A percentile compares a stretch with the other conserved stretches of the same genome.
Conservation (phyloP, 1,284 basidiomycete genomes). For the Ceratobasidium papillatum region DNA sequence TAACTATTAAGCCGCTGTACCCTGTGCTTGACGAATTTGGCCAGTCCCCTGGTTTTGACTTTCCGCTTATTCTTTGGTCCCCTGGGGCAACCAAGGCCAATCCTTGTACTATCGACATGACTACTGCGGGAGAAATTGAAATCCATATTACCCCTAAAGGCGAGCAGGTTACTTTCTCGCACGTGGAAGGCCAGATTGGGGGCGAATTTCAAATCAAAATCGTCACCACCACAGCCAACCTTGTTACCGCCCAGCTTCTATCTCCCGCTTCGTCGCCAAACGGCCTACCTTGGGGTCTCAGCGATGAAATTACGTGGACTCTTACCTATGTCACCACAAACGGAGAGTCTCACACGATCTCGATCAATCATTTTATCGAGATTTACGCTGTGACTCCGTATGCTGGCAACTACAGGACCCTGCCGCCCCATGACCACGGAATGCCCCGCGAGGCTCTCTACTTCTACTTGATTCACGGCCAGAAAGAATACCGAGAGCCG, state of each 20-base stretch:
- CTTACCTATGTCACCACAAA: not conserved
- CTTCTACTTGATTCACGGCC: not conserved
- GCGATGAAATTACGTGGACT: not conserved
- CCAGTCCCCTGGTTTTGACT: not conserved
- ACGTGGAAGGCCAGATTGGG: not conserved
- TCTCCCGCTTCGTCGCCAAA: not conserved
- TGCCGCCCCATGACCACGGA: not conserved
- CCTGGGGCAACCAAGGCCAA: not conserved
- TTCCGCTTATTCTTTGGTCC: not conserved
- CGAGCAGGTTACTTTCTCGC: not conserved
- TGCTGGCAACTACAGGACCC: not conserved
- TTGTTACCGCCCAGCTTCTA: not conserved
- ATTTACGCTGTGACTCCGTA: not conserved
- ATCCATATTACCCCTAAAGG: not conserved
- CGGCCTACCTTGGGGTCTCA: not conserved
- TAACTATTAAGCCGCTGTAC: not conserved
- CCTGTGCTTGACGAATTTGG: not conserved
- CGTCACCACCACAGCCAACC: not conserved
- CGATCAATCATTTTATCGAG: not conserved
- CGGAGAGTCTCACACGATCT: not conserved
- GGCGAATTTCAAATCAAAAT: not conserved
- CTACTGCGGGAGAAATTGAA: not conserved
- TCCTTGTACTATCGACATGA: constrained; percentile 14
- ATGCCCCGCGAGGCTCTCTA: not conserved
- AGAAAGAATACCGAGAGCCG: not conserved